A percentile compares a stretch with the other conserved stretches of the same genome.
phyloP scores from a whole-genome alignment of 177 flowering plant species.

The Viscum album region DNA sequence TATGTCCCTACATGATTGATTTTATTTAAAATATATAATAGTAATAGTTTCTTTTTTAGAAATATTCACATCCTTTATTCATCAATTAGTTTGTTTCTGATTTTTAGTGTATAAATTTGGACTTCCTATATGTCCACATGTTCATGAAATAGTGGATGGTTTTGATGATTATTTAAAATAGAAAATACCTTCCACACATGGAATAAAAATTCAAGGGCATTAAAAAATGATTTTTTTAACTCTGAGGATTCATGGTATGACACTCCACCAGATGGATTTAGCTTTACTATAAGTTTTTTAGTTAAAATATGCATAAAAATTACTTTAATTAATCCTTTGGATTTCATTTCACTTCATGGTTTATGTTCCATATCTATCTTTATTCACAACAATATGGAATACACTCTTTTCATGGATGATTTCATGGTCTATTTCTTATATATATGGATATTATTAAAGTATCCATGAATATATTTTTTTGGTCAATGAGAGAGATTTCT shows the following conservation, averaged over 20 bases:
- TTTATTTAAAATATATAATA: too few species aligned
- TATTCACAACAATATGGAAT: too few species aligned
- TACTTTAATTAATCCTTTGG: too few species aligned
- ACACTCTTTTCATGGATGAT: too few species aligned
- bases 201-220: slow-evolving; percentile 41
- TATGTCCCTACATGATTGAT: slow-evolving; percentile 16
- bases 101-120: slow-evolving; percentile 63
- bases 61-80: neutral
- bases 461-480: too few species aligned
- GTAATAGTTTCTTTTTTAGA: too few species aligned
- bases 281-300: slow-evolving; percentile 42
- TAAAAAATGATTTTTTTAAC: slow-evolving; percentile 36
- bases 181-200: slow-evolving; percentile 28
- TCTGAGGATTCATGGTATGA: slow-evolving; percentile 71
- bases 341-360: too few species aligned
- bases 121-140: slow-evolving; percentile 38
- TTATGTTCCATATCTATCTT: too few species aligned
- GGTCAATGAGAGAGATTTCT: too few species aligned
- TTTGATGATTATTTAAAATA: slow-evolving; percentile 24
- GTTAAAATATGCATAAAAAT: neutral
- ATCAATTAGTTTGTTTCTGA: neutral
- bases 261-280: slow-evolving; percentile 69
- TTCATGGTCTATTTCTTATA: too few species aligned
- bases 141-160: slow-evolving; percentile 23
- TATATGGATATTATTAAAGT: too few species aligned